These are phyloP conservation scores for Castanopsis chinensis DNA, from an alignment of 306 rosid genomes.

Conservation along the genomic window DNA sequence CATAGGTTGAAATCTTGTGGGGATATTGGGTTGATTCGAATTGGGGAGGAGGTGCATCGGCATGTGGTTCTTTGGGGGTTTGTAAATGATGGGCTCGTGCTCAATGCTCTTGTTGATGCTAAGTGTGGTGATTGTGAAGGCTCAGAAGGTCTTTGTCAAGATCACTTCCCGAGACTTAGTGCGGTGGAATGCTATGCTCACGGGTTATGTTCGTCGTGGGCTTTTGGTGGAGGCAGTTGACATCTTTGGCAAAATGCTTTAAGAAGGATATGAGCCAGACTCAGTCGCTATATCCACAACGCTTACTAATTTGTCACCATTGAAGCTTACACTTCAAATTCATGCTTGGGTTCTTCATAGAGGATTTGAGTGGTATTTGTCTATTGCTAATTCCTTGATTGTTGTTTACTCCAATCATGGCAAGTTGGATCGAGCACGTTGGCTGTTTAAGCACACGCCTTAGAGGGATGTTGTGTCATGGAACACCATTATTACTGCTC, in stretches of 20 bases:
- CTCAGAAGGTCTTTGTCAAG: conserved; percentile 56
- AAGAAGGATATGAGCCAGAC: conserved; percentile 57
- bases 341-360: conserved; percentile 74
- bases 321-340: conserved; percentile 49
- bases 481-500: conserved; percentile 84
- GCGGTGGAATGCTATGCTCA: conserved; percentile 87
- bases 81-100: conserved; percentile 52
- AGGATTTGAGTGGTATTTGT: conserved; percentile 63
- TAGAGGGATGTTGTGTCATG: conserved; percentile 80
- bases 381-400: conserved; percentile 73
- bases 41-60: conserved; percentile 79
- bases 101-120: conserved; percentile 77
- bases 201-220: conserved; percentile 65
- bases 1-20: conserved; percentile 58
- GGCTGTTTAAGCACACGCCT: conserved; percentile 65
- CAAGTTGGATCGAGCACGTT: conserved; percentile 44
- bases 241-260: conserved; percentile 51
- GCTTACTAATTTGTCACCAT: conserved; percentile 38
- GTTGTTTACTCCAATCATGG: conserved; percentile 57
- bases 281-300: conserved; percentile 54
- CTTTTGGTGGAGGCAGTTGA: conserved; percentile 54
- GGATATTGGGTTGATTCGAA: conserved; percentile 66
- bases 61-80: conserved; percentile 63
- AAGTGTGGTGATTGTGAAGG: conserved; percentile 89
- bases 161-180: conserved; percentile 53